phyloP scores from a whole-genome alignment of 164 flowering plant genomes.

The Aristolochia californica region DNA sequence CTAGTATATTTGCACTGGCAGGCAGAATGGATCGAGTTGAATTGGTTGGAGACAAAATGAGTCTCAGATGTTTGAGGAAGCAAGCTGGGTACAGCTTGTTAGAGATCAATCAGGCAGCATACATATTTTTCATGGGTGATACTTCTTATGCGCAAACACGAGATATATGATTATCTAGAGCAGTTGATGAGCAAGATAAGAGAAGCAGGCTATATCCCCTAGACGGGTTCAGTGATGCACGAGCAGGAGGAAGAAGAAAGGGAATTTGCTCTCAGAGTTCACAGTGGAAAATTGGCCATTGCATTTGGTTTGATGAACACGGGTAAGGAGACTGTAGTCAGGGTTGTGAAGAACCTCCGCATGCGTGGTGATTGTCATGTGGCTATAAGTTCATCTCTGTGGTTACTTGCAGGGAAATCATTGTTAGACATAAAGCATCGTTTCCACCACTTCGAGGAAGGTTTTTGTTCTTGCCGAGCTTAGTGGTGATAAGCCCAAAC shows the following conservation, averaged over 20 bases:
- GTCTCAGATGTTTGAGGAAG: constrained; percentile 40
- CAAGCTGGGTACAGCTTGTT: constrained; percentile 63
- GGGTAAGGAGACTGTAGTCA: constrained; percentile 21
- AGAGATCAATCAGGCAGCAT: constrained; percentile 35
- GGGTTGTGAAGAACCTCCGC: constrained; percentile 65
- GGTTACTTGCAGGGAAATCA: constrained; percentile 40
- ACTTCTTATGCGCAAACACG: constrained; percentile 40
- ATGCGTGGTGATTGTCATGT: constrained; percentile 74
- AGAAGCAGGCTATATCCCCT: constrained; percentile 53
- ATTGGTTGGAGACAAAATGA: constrained; percentile 47
- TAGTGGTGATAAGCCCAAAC: too few relatives aligned
- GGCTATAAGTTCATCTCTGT: constrained; percentile 51
- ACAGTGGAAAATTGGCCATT: constrained; percentile 75
- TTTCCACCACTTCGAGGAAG: constrained; percentile 64
- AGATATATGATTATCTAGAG: constrained; percentile 46
- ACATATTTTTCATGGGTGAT: constrained; percentile 61
- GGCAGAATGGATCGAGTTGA: constrained; percentile 65
- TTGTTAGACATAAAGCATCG: constrained; percentile 67
- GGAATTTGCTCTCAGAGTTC: constrained; percentile 51
- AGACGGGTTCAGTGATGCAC: constrained; percentile 43
- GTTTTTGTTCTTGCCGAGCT: constrained; percentile 59
- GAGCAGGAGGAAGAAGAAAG: constrained; percentile 70
- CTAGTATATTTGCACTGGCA: constrained; percentile 61
- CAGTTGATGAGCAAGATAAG: constrained; percentile 41
- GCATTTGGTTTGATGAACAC: constrained; percentile 58